These are phyloP conservation scores for Postia placenta DNA, from an alignment of 768 basidiomycete genomes.

Conservation along the genomic window DNA sequence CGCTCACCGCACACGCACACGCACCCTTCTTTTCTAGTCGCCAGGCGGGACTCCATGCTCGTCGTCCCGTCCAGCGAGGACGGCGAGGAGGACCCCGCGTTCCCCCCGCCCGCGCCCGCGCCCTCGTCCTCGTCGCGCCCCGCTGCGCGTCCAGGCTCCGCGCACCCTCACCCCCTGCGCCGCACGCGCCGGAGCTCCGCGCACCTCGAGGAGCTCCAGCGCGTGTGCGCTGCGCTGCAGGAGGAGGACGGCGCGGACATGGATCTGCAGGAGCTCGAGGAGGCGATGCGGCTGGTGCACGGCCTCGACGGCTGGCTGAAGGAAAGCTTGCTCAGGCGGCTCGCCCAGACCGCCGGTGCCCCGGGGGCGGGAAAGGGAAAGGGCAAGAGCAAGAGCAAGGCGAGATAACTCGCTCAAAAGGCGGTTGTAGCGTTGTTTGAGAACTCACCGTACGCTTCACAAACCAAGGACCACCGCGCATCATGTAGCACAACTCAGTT, in stretches of 20 bases:
- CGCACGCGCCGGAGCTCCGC: slow-evolving; percentile 19
- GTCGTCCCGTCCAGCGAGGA: slow-evolving; percentile 2
- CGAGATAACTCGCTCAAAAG: no score
- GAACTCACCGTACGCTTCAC: no score
- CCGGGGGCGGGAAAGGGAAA: neutral
- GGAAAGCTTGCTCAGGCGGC: neutral
- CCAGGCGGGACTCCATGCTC: no score
- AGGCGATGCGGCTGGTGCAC: slow-evolving; percentile 39
- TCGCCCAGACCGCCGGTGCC: no score
- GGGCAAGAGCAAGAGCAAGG: neutral
- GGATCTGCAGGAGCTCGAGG: slow-evolving; percentile 41
- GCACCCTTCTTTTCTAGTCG: no score
- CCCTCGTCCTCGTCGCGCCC: neutral
- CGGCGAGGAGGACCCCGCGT: neutral
- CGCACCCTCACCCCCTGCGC: slow-evolving; percentile 4
- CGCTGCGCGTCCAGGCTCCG: neutral
- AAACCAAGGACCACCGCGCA: no score
- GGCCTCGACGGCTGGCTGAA: slow-evolving; percentile 41
- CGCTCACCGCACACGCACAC: no score
- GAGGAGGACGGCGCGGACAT: slow-evolving; percentile 42
- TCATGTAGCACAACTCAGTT: no score
- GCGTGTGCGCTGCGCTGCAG: slow-evolving; percentile 37
- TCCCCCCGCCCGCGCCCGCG: no score
- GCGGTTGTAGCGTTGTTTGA: no score
- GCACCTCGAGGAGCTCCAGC: slow-evolving; percentile 37